phyloP scores from a whole-genome alignment of 352 stramenopile genomes.

The Phytopythium aichiense region DNA sequence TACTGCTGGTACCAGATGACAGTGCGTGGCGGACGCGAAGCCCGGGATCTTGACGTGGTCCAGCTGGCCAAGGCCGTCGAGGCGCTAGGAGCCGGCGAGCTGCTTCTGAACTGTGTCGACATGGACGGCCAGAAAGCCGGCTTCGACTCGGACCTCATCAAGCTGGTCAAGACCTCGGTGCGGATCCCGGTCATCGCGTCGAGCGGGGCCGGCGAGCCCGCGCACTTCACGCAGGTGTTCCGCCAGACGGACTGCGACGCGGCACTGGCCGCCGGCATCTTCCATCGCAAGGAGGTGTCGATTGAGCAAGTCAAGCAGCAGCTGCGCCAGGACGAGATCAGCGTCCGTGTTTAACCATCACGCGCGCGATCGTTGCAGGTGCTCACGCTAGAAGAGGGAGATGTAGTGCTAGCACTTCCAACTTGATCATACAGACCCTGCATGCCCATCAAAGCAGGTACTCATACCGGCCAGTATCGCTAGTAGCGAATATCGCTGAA shows the following conservation, averaged over 20 bases:
- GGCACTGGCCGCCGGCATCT: constrained; percentile 97
- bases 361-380: background rate
- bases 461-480: too few species aligned
- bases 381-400: background rate
- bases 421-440: too few species aligned
- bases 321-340: constrained; percentile 71
- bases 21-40: constrained; percentile 94
- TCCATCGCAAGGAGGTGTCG: constrained; percentile 96
- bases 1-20: constrained; percentile 98
- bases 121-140: constrained; percentile 97
- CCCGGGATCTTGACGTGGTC: constrained; percentile 84
- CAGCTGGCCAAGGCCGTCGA: constrained; percentile 86
- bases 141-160: constrained; percentile 67
- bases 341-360: constrained; percentile 48
- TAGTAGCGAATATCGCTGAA: too few species aligned
- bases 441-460: background rate
- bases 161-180: constrained; percentile 83
- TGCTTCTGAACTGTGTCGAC: constrained; percentile 99
- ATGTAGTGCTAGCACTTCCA: too few species aligned
- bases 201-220: constrained; percentile 91
- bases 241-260: constrained; percentile 89
- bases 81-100: constrained; percentile 94
- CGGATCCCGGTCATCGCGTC: constrained; percentile 97
- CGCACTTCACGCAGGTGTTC: constrained; percentile 97
- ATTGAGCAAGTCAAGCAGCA: constrained; percentile 94